phyloP scores from a whole-genome alignment of 2,329 filamentous ascomycete genomes.

The Cylindrodendrum hubeiense region DNA sequence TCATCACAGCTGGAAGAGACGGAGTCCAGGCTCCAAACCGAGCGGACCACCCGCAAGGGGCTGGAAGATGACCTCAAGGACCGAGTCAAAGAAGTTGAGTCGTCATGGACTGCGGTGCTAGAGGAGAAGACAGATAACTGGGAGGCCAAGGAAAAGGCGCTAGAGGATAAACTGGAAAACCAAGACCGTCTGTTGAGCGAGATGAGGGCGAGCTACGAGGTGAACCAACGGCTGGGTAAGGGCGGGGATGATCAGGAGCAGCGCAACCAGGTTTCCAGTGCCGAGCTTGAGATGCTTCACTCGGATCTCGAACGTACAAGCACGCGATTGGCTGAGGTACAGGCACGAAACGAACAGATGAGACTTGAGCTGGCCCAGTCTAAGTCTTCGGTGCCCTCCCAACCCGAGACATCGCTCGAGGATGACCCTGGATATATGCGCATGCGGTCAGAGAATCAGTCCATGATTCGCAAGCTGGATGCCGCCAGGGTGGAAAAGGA shows the following conservation, averaged over 20 bases:
- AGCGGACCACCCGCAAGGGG: conserved; percentile 78
- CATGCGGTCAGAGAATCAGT: conserved; percentile 92
- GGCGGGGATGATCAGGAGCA: conserved; percentile 72
- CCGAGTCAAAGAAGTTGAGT: conserved; percentile 89
- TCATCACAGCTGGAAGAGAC: conserved; percentile 86
- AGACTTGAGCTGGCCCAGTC: conserved; percentile 91
- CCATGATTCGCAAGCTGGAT: conserved; percentile 89
- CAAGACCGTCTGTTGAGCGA: conserved; percentile 94
- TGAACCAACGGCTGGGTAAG: conserved; percentile 88
- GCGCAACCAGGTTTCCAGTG: conserved; percentile 79
- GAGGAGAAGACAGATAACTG: conserved; percentile 97
- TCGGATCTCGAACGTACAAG: conserved; percentile 93
- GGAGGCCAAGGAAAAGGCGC: conserved; percentile 89
- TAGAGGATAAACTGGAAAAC: conserved; percentile 94
- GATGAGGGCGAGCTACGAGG: conserved; percentile 96
- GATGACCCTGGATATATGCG: conserved; percentile 92
- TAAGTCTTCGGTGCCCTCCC: conserved; percentile 74
- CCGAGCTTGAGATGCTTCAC: conserved; percentile 93
- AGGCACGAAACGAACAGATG: conserved; percentile 94
- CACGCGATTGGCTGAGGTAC: conserved; percentile 86
- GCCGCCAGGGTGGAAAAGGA: conserved; percentile 87
- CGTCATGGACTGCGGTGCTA: conserved; percentile 89
- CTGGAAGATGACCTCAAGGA: conserved; percentile 82
- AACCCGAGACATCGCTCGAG: conserved; percentile 75
- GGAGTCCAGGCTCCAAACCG: conserved; percentile 83